Base-by-base conservation (phyloP, 805 yeast genomes). In the Yamadazyma laniorum region DNA sequence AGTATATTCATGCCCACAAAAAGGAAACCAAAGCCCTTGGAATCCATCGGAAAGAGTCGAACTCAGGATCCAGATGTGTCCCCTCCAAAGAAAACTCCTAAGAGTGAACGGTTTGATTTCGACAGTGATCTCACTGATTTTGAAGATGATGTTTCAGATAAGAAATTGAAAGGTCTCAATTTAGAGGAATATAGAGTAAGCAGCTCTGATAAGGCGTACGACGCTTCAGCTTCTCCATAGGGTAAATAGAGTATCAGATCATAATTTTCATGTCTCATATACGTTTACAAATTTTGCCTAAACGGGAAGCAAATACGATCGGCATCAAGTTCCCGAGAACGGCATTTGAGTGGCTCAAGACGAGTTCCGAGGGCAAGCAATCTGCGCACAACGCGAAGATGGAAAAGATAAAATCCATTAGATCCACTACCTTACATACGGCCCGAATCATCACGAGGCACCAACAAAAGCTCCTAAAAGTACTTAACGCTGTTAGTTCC, bases 61-160 rank as follows among this genome's bases (percentile, higher is more conserved):
- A 18, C 31, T 26, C 23, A 21, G 9, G 34, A 27, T 30, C 22
- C 32, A 5, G 22, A 22, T n/a, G 8, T 25, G 25, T 21, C 32
- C 15, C 9, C 27, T 25, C 27, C 32, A 18, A 29, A 16, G 18
- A 15, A 12, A 32, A 36, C 34, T 26, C 29, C n/a, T 13, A 29
- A 18, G 29, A 33, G 27, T 21, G 39, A 35, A 18, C 32, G 25
- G 7, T 13, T 22, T 6, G 40, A 37, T 8, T 14, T 37, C 18
- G 61, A 56, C 8, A 51, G 56, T 40, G 60, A 57, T 39, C 39
- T 57, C 18, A 54, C 55, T 13, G 62, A 57, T 29, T 45, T 50
- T 28, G 58, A 51, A 25, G 56, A 52, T 18, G 56, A 52, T 22
- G 41, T 53, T 15, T 39, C 48, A 11, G 47, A 47, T 15, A 33